Evolutionary conservation across 768 basidiomycete genomes (phyloP), one percentile per base, ranked within the genome.

Genomic region (Neoboletus subvelutipes): DNA sequence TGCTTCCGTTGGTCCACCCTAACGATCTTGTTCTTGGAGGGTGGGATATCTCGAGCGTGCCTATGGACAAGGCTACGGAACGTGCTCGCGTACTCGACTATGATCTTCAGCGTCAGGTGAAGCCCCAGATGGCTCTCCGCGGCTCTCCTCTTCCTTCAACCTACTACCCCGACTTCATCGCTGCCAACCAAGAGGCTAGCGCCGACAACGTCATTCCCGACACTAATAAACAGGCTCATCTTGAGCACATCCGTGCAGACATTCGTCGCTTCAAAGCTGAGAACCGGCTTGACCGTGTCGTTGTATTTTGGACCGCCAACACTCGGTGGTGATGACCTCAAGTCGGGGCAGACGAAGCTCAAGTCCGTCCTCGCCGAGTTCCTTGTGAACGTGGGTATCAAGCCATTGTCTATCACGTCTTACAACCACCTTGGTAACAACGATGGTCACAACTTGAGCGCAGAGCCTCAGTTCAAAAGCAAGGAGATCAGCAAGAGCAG

Each of bases 401-500:
- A 97, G 78, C 95, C 95, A 28, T 84, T 95, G 70, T 92, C 91
- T 57, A 98, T 99, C 68, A 91, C 96, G 11, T 94, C 91, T 13
- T 98, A 99, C 81, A 98, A 98, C 81, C 96, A 98, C 72, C 86
- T 99, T 54, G 96, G 96, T 17, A 98, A 98, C 81, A 98, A 99
- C 73, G 96, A 98, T 67, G 95, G 95, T 11, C 84, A 85, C 71
- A 97, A 96, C 76, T 77, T 99, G 69, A 88, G 85, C 51, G 89
- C 92, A 7, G 92, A 93, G 71, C 80, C 79, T 59, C 96, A 98
- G 77, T 99, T 98, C 86, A 89, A 87, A 79, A 91, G 88, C 80
- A 98, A 98, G 85, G 96, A 98, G 79, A 98, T 98, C 75, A 87
- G 86, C 80, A 98, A 98, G 85, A 90, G 89, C 65, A 90, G 86